These are phyloP conservation scores for Jimgerdemannia lactiflua DNA, from an alignment of 192 early-diverging fungal species.

Conservation along the genomic window DNA sequence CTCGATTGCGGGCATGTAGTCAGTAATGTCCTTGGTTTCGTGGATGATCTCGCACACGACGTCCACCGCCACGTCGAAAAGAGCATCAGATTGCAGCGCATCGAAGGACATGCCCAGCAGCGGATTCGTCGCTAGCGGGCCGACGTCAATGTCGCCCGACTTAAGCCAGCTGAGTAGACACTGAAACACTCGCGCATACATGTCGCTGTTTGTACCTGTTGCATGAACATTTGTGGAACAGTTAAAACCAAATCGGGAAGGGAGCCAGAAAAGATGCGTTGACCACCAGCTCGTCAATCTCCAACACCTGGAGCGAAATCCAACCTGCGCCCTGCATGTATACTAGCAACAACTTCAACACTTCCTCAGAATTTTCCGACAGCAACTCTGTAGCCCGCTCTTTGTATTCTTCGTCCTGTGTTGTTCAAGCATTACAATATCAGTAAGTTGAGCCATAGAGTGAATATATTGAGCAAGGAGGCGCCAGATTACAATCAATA, in stretches of 20 bases:
- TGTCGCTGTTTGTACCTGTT: conserved; percentile 47
- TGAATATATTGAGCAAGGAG: neutral
- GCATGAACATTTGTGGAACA: neutral
- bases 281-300: neutral
- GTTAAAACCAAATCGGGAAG: neutral
- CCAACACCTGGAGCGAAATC: neutral
- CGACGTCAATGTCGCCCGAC: conserved; percentile 72
- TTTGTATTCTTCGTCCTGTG: conserved; percentile 58
- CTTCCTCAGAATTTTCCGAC: conserved; percentile 58
- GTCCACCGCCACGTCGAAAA: conserved; percentile 87
- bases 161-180: conserved; percentile 87
- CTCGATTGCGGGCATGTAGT: conserved; percentile 55
- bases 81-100: conserved; percentile 59
- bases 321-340: conserved; percentile 65
- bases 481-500: no score
- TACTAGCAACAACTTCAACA: conserved; percentile 68
- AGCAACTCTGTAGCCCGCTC: conserved; percentile 58
- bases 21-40: conserved; percentile 56
- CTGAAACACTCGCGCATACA: conserved; percentile 61
- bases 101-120: conserved; percentile 72
- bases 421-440: neutral
- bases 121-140: conserved; percentile 58
- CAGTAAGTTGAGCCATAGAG: neutral
- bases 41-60: conserved; percentile 78
- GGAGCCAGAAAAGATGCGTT: neutral